A percentile compares a stretch with the other conserved stretches of the same genome.
Conservation (phyloP, 352 stramenopile genomes). For the Elongisporangium anandrum region DNA sequence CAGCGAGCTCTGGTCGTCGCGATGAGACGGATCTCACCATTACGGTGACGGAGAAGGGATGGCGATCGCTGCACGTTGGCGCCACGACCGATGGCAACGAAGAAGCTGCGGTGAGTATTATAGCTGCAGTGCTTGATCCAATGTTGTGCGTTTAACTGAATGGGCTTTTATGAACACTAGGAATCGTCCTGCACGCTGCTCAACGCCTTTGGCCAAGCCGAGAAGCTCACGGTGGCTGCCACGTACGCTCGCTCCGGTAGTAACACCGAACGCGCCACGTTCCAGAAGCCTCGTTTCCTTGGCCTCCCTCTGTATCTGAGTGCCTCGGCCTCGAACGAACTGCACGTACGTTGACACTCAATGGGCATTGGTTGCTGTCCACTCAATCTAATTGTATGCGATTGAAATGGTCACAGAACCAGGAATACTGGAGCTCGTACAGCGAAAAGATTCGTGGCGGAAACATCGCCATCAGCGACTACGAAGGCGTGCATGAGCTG, state of each 20-base stretch:
- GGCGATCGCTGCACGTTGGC: slow-evolving; percentile 81
- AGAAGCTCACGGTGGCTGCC: slow-evolving; percentile 77
- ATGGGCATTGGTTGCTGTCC: neutral
- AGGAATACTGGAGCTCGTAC: slow-evolving; percentile 87
- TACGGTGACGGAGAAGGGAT: slow-evolving; percentile 85
- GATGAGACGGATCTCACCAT: slow-evolving; percentile 86
- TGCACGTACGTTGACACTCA: slow-evolving; percentile 41
- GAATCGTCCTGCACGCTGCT: slow-evolving; percentile 82
- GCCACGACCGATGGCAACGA: slow-evolving; percentile 82
- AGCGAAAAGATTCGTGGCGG: slow-evolving; percentile 83
- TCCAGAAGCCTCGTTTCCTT: slow-evolving; percentile 86
- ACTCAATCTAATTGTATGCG: slow-evolving; percentile 1
- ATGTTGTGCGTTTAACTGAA: slow-evolving; percentile 2
- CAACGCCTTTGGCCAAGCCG: slow-evolving; percentile 80
- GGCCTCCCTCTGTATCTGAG: slow-evolving; percentile 77
- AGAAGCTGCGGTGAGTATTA: slow-evolving; percentile 56
- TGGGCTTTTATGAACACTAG: slow-evolving; percentile 8
- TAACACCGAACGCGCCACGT: slow-evolving; percentile 78
- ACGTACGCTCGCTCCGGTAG: slow-evolving; percentile 84
- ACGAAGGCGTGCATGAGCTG: slow-evolving; percentile 80
- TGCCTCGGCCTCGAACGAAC: slow-evolving; percentile 69
- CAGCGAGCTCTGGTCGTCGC: slow-evolving; percentile 57
- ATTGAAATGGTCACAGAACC: slow-evolving; percentile 32
- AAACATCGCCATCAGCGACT: slow-evolving; percentile 84
- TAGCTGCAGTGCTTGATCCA: neutral